Percentiles rank a stretch among this genome's conserved stretches.
These are phyloP conservation scores for Alternaria gaisen DNA, from an alignment of 2,329 filamentous ascomycete species.

Conservation along the genomic window DNA sequence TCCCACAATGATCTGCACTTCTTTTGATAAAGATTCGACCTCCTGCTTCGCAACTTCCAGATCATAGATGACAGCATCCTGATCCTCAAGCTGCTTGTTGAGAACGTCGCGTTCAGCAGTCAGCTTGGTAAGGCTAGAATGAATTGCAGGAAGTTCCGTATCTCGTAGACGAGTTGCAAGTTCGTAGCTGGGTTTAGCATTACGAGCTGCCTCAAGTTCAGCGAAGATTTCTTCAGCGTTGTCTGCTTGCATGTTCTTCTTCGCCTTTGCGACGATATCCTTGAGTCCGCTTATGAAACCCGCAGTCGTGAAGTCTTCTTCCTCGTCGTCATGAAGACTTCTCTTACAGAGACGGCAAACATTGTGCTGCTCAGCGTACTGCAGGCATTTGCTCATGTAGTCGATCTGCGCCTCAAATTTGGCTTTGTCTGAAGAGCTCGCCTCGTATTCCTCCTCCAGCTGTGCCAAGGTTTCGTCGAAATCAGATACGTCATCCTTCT, in stretches of 20 bases:
- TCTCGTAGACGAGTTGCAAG: slow-evolving; percentile 73
- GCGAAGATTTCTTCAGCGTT: slow-evolving; percentile 70
- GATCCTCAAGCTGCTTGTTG: slow-evolving; percentile 61
- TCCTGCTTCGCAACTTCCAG: slow-evolving; percentile 73
- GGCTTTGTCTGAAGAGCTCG: slow-evolving; percentile 69
- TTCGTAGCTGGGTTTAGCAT: slow-evolving; percentile 70
- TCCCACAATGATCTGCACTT: slow-evolving; percentile 77
- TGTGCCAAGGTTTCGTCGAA: slow-evolving; percentile 63
- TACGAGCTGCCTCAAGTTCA: slow-evolving; percentile 67
- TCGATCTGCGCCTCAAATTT: slow-evolving; percentile 74
- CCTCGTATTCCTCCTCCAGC: slow-evolving; percentile 61
- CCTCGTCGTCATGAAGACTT: slow-evolving; percentile 66
- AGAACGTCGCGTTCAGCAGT: slow-evolving; percentile 50
- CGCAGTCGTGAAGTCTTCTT: slow-evolving; percentile 61
- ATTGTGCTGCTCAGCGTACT: slow-evolving; percentile 71
- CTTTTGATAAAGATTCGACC: slow-evolving; percentile 78
- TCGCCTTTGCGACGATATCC: slow-evolving; percentile 59
- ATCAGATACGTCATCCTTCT: slow-evolving; percentile 50
- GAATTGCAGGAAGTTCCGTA: slow-evolving; percentile 74
- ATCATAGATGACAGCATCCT: slow-evolving; percentile 73
- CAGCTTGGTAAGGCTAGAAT: slow-evolving; percentile 68
- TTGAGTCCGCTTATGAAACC: slow-evolving; percentile 73
- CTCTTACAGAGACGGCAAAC: slow-evolving; percentile 80
- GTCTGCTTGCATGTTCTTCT: slow-evolving; percentile 67
- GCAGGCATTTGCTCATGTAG: slow-evolving; percentile 75